phyloP scores from a whole-genome alignment of 345 rosid species.

The Hirschfeldia incana region DNA sequence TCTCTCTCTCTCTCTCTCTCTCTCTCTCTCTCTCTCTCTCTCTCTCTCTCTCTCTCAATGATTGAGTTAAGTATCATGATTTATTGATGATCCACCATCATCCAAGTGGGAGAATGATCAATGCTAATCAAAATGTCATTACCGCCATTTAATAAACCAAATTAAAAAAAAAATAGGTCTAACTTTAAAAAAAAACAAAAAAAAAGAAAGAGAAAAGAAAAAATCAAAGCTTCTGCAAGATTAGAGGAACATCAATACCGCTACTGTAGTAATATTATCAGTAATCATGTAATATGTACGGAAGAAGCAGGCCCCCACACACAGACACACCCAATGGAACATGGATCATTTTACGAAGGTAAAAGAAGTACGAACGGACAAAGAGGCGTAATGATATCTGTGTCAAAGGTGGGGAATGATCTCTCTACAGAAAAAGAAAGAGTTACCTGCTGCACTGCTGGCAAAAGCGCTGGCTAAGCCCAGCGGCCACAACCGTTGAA shows the following conservation, averaged over 20 bases:
- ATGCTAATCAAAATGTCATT: neutral
- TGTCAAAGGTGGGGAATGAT: slow-evolving; percentile 32
- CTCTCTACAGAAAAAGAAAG: neutral
- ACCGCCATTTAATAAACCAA: neutral
- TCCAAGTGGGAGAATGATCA: neutral
- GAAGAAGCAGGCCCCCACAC: slow-evolving; percentile 19
- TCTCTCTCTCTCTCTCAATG: neutral
- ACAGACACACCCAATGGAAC: neutral
- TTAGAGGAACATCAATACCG: neutral
- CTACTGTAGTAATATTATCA: neutral
- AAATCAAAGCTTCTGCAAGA: neutral
- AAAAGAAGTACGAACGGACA: slow-evolving; percentile 24
- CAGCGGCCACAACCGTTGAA: slow-evolving; percentile 79
- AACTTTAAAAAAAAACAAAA: neutral
- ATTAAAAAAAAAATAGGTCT: neutral
- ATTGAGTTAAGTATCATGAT: neutral
- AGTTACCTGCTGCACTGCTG: slow-evolving; percentile 97
- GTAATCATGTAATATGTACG: slow-evolving; percentile 13
- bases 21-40: neutral
- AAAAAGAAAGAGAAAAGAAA: too few species aligned
- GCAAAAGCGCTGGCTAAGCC: slow-evolving; percentile 96
- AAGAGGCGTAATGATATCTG: slow-evolving; percentile 20
- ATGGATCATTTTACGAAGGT: slow-evolving; percentile 1
- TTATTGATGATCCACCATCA: neutral
- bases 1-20: neutral